Evolutionary conservation across 352 stramenopile genomes (phyloP).

Genomic region (Phytophthora citricola): DNA sequence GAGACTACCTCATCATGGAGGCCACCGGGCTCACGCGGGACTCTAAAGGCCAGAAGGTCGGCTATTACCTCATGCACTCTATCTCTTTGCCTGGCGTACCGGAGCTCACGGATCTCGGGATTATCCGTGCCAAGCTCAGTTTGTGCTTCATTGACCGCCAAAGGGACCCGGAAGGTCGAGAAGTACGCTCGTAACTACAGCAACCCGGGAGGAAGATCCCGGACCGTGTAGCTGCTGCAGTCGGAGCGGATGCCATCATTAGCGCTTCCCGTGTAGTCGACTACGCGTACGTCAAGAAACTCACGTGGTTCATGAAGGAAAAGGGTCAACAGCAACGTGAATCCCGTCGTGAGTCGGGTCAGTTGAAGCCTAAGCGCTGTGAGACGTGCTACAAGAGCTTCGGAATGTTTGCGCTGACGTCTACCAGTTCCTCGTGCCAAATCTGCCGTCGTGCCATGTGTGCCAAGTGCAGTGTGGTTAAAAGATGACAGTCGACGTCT

Average conservation of each 20-base stretch:
- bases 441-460: slow-evolving; percentile 56
- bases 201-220: slow-evolving; percentile 36
- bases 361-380: slow-evolving; percentile 32
- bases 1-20: slow-evolving; percentile 48
- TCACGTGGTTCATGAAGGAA: slow-evolving; percentile 49
- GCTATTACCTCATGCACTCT: slow-evolving; percentile 53
- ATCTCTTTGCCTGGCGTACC: slow-evolving; percentile 34
- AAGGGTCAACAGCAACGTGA: slow-evolving; percentile 5
- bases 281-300: slow-evolving; percentile 54
- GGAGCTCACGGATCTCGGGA: slow-evolving; percentile 41
- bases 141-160: slow-evolving; percentile 49
- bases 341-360: slow-evolving; percentile 10
- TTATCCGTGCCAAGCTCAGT: slow-evolving; percentile 48
- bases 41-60: slow-evolving; percentile 32
- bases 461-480: slow-evolving; percentile 54
- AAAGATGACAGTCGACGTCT: slow-evolving; percentile 62
- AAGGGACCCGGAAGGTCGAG: slow-evolving; percentile 34
- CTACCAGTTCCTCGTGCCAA: slow-evolving; percentile 38
- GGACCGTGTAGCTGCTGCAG: slow-evolving; percentile 25
- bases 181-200: slow-evolving; percentile 49
- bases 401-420: slow-evolving; percentile 25
- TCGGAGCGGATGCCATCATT: slow-evolving; percentile 34
- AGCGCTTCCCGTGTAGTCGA: slow-evolving; percentile 41
- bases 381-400: slow-evolving; percentile 24
- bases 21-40: slow-evolving; percentile 22